phyloP scores from a whole-genome alignment of 192 early-diverging fungal genomes.

The Mycoemilia scoparia region DNA sequence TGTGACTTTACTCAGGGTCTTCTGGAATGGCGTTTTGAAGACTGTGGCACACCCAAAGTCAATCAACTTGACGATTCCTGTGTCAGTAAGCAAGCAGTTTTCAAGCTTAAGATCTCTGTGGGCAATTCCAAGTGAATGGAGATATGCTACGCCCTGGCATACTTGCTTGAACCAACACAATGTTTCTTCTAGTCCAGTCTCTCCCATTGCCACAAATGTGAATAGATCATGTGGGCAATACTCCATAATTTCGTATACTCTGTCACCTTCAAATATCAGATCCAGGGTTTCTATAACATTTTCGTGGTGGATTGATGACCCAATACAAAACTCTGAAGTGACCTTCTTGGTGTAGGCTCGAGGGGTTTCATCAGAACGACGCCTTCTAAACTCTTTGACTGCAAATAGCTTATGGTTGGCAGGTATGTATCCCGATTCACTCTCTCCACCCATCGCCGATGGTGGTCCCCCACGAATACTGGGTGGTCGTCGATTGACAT shows the following conservation, averaged over 20 bases:
- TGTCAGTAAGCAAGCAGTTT: constrained; percentile 63
- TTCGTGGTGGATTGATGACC: constrained; percentile 51
- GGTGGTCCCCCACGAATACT: constrained; percentile 27
- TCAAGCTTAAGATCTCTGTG: constrained; percentile 86
- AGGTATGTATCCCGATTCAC: constrained; percentile 14
- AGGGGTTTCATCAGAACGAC: constrained; percentile 42
- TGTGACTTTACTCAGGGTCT: constrained; percentile 34
- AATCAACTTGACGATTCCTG: constrained; percentile 74
- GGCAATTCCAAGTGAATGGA: constrained; percentile 80
- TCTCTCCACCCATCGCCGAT: constrained; percentile 17
- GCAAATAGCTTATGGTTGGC: constrained; percentile 48
- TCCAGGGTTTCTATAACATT: constrained; percentile 65
- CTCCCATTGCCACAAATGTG: constrained; percentile 51
- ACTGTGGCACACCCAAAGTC: constrained; percentile 90
- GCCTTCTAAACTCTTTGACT: constrained; percentile 63
- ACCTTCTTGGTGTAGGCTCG: constrained; percentile 66
- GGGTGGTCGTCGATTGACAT: constrained; percentile 12
- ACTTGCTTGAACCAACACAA: constrained; percentile 80
- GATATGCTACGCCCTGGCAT: constrained; percentile 59
- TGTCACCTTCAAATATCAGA: constrained; percentile 45
- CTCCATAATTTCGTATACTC: constrained; percentile 71
- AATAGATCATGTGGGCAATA: constrained; percentile 84
- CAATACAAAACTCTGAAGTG: constrained; percentile 68
- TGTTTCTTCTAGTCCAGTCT: constrained; percentile 58
- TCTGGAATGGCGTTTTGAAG: constrained; percentile 68